Conservation (phyloP, 176 grass and related monocot species). For the Aegilops speltoides region DNA sequence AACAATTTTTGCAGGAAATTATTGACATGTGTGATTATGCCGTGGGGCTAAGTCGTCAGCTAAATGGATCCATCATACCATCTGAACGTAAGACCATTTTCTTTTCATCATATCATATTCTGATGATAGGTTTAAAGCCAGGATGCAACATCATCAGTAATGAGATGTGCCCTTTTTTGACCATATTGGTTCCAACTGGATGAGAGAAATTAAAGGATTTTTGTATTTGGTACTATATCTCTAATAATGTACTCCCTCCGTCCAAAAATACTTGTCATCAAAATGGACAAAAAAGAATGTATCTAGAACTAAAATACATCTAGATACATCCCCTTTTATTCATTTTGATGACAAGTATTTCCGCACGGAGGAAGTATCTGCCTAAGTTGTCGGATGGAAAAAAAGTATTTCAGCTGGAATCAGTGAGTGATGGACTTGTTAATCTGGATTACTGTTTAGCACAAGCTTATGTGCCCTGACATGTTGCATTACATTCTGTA, state of each 20-base stretch:
- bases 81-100: slow-evolving; percentile 77
- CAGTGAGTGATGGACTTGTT: background rate
- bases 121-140: background rate
- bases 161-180: background rate
- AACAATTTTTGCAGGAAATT: slow-evolving; percentile 70
- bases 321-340: no score
- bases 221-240: background rate
- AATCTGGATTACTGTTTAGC: background rate
- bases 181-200: background rate
- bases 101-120: background rate
- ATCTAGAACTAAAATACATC: no score
- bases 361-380: no score
- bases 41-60: slow-evolving; percentile 95
- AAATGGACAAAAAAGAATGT: no score
- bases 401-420: background rate
- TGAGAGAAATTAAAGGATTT: background rate
- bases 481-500: background rate
- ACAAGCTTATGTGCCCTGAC: slow-evolving; percentile 9
- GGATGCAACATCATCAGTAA: background rate
- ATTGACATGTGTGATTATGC: slow-evolving; percentile 99
- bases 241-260: background rate
- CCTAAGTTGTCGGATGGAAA: background rate
- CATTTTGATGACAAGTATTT: no score
- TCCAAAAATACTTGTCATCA: no score
- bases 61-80: slow-evolving; percentile 97